Conservation (phyloP, 2,329 filamentous ascomycete species). For the Diaporthe sp. region DNA sequence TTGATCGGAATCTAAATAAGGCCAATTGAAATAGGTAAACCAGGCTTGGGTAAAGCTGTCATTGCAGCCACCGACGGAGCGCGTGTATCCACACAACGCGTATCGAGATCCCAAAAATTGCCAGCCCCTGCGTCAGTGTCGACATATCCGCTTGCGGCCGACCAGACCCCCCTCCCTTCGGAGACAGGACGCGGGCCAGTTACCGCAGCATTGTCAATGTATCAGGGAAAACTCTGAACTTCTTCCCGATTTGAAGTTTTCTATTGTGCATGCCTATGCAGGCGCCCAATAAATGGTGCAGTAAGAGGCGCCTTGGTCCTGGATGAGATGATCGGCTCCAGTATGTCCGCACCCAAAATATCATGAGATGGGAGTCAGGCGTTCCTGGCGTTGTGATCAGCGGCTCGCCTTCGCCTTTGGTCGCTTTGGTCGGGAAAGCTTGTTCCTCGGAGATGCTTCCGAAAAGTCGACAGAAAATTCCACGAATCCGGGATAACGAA, state of each 20-base stretch:
- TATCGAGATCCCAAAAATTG: background rate
- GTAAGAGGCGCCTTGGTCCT: background rate
- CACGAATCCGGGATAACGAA: conserved; percentile 34
- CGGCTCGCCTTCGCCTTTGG: conserved; percentile 3
- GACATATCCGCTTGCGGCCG: no score
- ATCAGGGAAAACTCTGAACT: background rate
- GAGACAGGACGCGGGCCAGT: background rate
- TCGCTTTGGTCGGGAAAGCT: background rate
- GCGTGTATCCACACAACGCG: background rate
- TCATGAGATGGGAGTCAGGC: background rate
- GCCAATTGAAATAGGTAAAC: no score
- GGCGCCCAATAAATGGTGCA: background rate
- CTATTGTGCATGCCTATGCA: background rate
- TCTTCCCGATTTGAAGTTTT: background rate
- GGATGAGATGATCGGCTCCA: background rate
- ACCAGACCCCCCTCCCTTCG: background rate
- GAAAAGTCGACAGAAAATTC: conserved; percentile 12
- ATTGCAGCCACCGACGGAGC: no score
- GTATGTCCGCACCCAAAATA: background rate
- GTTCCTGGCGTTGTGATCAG: conserved; percentile 3
- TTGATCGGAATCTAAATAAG: no score
- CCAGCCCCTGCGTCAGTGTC: background rate
- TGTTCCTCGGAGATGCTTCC: conserved; percentile 12
- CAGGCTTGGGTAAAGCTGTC: no score
- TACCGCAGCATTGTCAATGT: background rate